Evolutionary conservation across 1,284 basidiomycete genomes (phyloP).

Genomic region (Rhizopogon hawkerae): DNA sequence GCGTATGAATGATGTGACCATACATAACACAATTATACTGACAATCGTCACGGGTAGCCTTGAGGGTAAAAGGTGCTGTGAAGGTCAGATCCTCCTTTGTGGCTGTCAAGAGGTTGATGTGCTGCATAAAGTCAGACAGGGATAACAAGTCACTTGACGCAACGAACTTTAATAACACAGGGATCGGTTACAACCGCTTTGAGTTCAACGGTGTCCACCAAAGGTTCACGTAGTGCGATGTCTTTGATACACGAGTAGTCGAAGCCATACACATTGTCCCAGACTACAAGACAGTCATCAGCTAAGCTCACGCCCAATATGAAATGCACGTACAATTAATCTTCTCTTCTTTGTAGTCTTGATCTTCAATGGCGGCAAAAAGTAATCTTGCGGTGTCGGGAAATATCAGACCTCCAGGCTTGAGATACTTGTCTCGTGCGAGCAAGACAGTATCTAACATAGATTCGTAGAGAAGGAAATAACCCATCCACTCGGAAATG

Average conservation of each 20-base stretch:
- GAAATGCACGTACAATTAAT: slow-evolving; percentile 69
- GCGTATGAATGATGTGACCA: slow-evolving; percentile 5
- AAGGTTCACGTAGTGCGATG: slow-evolving; percentile 91
- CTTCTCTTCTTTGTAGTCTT: slow-evolving; percentile 99
- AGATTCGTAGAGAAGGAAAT: slow-evolving; percentile 94
- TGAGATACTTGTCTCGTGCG: slow-evolving; percentile 95
- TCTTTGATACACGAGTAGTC: slow-evolving; percentile 99
- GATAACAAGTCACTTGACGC: not conserved
- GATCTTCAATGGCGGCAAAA: slow-evolving; percentile 96
- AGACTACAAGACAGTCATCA: slow-evolving; percentile 51
- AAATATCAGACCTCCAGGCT: slow-evolving; percentile 87
- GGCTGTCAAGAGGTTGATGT: slow-evolving; percentile 86
- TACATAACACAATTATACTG: slow-evolving; percentile 24
- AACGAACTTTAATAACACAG: slow-evolving; percentile 69
- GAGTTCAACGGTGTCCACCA: slow-evolving; percentile 96
- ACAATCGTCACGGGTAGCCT: slow-evolving; percentile 90
- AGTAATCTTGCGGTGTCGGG: slow-evolving; percentile 93
- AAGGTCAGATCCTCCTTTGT: slow-evolving; percentile 96
- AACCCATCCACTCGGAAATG: slow-evolving; percentile 99
- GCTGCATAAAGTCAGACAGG: slow-evolving; percentile 34
- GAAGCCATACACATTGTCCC: slow-evolving; percentile 99
- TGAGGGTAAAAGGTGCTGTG: slow-evolving; percentile 72
- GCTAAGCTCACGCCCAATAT: slow-evolving; percentile 1
- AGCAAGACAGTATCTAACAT: slow-evolving; percentile 99
- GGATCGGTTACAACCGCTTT: slow-evolving; percentile 90